Conservation (phyloP, 257 asterid genomes). For the Pogostemon cablin region DNA sequence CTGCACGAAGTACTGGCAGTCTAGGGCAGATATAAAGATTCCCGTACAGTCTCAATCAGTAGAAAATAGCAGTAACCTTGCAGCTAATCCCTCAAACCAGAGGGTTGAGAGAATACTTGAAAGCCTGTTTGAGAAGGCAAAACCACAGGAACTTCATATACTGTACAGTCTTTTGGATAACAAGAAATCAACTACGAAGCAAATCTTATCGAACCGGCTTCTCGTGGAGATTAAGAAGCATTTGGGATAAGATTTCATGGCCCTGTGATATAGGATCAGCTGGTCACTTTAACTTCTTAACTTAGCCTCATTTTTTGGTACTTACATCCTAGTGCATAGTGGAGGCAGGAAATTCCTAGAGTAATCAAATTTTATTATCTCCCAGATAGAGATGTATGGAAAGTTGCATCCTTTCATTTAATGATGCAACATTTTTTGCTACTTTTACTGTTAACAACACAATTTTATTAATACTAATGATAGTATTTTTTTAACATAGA, state of each 20-base stretch:
- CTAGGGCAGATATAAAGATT: constrained; percentile 69
- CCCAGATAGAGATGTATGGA: background rate
- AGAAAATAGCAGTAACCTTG: constrained; percentile 36
- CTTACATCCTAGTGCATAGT: constrained; percentile 1
- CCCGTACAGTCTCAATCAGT: constrained; percentile 46
- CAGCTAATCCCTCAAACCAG: constrained; percentile 36
- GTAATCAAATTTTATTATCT: background rate
- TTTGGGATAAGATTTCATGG: constrained; percentile 38
- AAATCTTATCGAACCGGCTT: constrained; percentile 51
- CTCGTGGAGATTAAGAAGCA: constrained; percentile 63
- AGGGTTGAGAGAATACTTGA: constrained; percentile 45
- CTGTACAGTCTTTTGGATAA: constrained; percentile 49
- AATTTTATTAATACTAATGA: background rate
- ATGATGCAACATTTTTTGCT: background rate
- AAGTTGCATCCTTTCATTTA: background rate
- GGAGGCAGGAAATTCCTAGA: constrained; percentile 6
- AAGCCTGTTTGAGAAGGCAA: constrained; percentile 72
- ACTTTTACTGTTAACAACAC: background rate
- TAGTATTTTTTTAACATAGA: background rate
- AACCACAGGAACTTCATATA: constrained; percentile 60
- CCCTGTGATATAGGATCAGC: constrained; percentile 7
- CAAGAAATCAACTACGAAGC: constrained; percentile 44
- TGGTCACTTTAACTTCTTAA: background rate
- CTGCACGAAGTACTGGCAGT: constrained; percentile 73
- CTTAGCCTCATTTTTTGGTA: constrained; percentile 13